phyloP scores from a whole-genome alignment of 805 yeast species.

The Nakazawaea ambrosiae region DNA sequence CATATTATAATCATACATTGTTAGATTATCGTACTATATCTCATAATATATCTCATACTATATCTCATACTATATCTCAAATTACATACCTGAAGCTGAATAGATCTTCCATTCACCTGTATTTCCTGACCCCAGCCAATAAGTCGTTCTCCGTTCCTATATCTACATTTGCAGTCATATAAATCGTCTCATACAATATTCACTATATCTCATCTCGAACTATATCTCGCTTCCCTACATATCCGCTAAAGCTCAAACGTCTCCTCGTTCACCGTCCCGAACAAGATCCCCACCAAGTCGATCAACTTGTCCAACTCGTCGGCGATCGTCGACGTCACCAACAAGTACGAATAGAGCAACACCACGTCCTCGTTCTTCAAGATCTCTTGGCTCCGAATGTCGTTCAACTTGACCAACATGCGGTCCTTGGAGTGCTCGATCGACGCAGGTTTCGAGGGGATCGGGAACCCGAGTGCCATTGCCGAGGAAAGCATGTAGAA shows the following conservation, averaged over 20 bases:
- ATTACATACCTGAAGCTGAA: no score
- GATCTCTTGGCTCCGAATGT: slow-evolving; percentile 36
- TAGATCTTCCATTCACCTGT: no score
- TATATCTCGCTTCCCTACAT: no score
- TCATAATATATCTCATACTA: no score
- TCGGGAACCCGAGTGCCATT: slow-evolving; percentile 64
- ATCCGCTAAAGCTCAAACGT: slow-evolving; percentile 47
- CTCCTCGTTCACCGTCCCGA: slow-evolving; percentile 63
- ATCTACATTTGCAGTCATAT: no score
- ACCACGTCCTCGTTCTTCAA: slow-evolving; percentile 69
- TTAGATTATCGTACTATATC: no score
- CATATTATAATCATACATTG: no score
- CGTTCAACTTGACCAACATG: slow-evolving; percentile 56
- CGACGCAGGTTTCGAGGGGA: slow-evolving; percentile 72
- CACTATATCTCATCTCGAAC: no score
- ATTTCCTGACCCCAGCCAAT: no score
- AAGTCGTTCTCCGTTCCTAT: no score
- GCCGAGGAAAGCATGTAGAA: slow-evolving; percentile 79
- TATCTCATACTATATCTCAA: no score
- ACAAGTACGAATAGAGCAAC: slow-evolving; percentile 63
- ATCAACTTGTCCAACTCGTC: slow-evolving; percentile 58
- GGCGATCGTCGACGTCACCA: slow-evolving; percentile 63
- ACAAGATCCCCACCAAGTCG: slow-evolving; percentile 45
- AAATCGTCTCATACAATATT: no score
- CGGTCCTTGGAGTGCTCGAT: slow-evolving; percentile 70